phyloP scores from a whole-genome alignment of 176 grass and related monocot species.

The Avena eriantha region DNA sequence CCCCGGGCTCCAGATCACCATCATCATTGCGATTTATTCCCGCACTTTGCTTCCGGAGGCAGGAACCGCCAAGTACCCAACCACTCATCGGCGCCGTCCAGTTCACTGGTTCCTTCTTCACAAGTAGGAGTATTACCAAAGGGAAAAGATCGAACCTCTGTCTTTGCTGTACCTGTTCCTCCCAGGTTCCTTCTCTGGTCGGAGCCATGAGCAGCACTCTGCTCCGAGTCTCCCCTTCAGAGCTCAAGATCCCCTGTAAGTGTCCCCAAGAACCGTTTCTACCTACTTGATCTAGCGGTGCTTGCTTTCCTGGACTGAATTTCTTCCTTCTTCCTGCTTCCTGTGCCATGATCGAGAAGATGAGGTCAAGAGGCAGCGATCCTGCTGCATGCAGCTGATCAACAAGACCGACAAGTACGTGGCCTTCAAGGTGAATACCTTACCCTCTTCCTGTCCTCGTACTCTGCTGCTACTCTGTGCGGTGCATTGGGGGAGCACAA shows the following conservation, averaged over 20 bases:
- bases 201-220: slow-evolving; percentile 60
- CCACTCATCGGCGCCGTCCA: slow-evolving; percentile 25
- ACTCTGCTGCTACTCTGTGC: slow-evolving; percentile 7
- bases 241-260: slow-evolving; percentile 91
- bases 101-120: slow-evolving; percentile 24
- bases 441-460: neutral
- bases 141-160: neutral
- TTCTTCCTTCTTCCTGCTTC: slow-evolving; percentile 19
- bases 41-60: slow-evolving; percentile 51
- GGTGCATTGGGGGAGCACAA: neutral
- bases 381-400: slow-evolving; percentile 79
- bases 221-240: slow-evolving; percentile 77
- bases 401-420: slow-evolving; percentile 79
- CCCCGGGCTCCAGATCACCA: slow-evolving; percentile 29
- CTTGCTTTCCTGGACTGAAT: slow-evolving; percentile 23
- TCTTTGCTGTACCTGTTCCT: neutral
- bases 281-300: neutral
- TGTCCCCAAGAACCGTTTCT: neutral
- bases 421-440: slow-evolving; percentile 74
- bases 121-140: neutral
- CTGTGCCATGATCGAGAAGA: slow-evolving; percentile 40
- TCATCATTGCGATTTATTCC: slow-evolving; percentile 43
- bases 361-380: slow-evolving; percentile 79
- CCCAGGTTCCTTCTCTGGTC: neutral
- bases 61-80: slow-evolving; percentile 43